These are phyloP conservation scores for Pyrenophora graminea DNA, from an alignment of 2,329 filamentous ascomycete species.

Conservation along the genomic window DNA sequence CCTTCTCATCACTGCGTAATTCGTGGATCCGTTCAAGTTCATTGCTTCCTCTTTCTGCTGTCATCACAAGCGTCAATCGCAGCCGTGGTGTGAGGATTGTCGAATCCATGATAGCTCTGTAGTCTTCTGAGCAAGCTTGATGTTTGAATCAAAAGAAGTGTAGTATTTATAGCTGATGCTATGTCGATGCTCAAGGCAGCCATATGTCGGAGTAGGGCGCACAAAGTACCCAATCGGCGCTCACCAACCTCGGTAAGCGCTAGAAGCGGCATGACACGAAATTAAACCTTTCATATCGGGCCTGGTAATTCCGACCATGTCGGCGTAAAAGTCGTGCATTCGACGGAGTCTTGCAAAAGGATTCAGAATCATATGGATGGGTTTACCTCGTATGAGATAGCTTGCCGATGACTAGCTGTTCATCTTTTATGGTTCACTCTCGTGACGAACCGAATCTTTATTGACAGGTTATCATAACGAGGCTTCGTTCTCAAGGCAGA, in stretches of 20 bases:
- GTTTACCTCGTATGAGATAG: background rate
- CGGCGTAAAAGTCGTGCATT: background rate
- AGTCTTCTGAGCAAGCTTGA: background rate
- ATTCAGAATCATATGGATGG: background rate
- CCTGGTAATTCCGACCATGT: slow-evolving; percentile 6
- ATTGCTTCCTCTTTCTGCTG: slow-evolving; percentile 32
- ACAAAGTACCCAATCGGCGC: slow-evolving; percentile 8
- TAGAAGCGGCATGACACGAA: background rate
- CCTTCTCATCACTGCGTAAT: slow-evolving; percentile 35
- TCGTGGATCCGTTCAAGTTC: slow-evolving; percentile 45
- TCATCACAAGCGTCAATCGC: slow-evolving; percentile 37
- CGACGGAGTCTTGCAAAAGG: background rate
- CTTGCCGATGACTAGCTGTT: background rate
- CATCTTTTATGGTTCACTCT: no score
- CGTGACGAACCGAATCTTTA: no score
- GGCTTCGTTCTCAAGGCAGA: no score
- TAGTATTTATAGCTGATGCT: background rate
- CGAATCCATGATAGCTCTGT: slow-evolving; percentile 26
- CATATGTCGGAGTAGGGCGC: slow-evolving; percentile 5
- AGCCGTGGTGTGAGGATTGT: slow-evolving; percentile 35
- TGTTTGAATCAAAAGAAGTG: background rate
- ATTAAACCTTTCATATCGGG: background rate
- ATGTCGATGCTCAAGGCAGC: background rate
- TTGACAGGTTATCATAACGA: no score
- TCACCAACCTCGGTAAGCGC: slow-evolving; percentile 9